Percentiles rank a stretch among this genome's conserved stretches.
phyloP scores from a whole-genome alignment of 306 rosid species.

The Vachellia collinsii region DNA sequence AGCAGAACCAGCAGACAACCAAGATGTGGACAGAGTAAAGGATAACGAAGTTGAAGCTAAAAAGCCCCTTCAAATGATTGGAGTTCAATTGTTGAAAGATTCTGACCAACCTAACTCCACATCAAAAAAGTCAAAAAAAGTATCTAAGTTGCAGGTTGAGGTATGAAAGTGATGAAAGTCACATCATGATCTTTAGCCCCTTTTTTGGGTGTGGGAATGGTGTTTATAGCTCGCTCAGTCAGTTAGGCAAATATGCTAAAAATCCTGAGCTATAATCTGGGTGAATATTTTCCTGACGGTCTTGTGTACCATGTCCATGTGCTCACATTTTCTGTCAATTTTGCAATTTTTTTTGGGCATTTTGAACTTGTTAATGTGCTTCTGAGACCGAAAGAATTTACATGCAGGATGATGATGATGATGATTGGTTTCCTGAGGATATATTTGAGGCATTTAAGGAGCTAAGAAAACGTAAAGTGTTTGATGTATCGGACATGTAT shows the following conservation, averaged over 20 bases:
- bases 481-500: constrained; percentile 94
- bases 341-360: constrained; percentile 9
- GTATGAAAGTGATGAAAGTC: constrained; percentile 63
- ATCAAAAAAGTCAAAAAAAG: constrained; percentile 71
- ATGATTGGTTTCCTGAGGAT: constrained; percentile 95
- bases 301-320: constrained; percentile 8
- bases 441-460: constrained; percentile 88
- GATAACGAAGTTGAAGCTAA: constrained; percentile 79
- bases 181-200: constrained; percentile 11
- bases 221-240: constrained; percentile 24
- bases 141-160: constrained; percentile 52
- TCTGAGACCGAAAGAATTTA: constrained; percentile 31
- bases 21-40: constrained; percentile 79
- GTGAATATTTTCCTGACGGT: constrained; percentile 22
- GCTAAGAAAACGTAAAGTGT: constrained; percentile 74
- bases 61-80: constrained; percentile 96
- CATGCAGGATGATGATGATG: constrained; percentile 80
- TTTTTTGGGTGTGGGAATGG: constrained; percentile 6
- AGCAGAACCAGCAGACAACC: constrained; percentile 71
- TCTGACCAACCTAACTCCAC: constrained; percentile 55
- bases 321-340: constrained; percentile 26
- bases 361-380: constrained; percentile 17
- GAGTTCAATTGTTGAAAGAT: constrained; percentile 90
- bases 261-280: constrained; percentile 4
- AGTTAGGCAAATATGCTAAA: neutral